Conservation (phyloP, 192 early-diverging fungal genomes). For the Gaertneriomyces sp. region DNA sequence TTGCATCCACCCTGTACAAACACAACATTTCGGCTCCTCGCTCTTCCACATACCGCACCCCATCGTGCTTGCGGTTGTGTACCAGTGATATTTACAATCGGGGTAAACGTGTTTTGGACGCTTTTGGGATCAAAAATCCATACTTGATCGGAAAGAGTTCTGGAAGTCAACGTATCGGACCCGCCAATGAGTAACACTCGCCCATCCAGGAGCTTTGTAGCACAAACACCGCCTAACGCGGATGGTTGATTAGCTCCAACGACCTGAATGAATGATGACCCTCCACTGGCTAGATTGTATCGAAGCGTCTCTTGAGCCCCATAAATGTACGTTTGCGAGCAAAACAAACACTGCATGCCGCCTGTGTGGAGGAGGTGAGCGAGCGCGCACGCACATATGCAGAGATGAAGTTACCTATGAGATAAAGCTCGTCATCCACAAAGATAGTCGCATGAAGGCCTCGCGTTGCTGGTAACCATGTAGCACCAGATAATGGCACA, state of each 20-base stretch:
- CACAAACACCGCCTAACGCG: constrained; percentile 15
- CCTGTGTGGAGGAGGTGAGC: constrained; percentile 11
- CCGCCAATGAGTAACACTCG: constrained; percentile 23
- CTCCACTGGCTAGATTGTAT: constrained; percentile 4
- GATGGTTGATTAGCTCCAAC: neutral
- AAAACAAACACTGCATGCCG: constrained; percentile 20
- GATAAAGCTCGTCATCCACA: constrained; percentile 13
- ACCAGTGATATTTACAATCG: constrained; percentile 6
- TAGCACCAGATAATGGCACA: too few species aligned
- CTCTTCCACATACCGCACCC: constrained; percentile 10
- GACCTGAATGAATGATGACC: constrained; percentile 4
- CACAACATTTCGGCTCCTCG: neutral
- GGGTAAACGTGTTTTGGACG: neutral
- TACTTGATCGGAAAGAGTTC: constrained; percentile 5
- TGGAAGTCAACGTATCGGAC: neutral
- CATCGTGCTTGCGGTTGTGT: constrained; percentile 13
- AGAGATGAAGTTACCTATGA: constrained; percentile 11
- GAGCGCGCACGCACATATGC: neutral
- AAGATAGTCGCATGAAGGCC: constrained; percentile 18
- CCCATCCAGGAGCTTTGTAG: constrained; percentile 6
- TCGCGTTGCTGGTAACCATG: neutral
- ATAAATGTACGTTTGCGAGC: neutral
- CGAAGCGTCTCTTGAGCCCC: constrained; percentile 1
- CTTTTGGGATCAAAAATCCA: constrained; percentile 21
- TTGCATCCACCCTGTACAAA: constrained; percentile 31